Percentiles rank a stretch among this genome's conserved stretches.
These are phyloP conservation scores for Elaeagnus macrophylla DNA, from an alignment of 306 rosid species.

Conservation along the genomic window DNA sequence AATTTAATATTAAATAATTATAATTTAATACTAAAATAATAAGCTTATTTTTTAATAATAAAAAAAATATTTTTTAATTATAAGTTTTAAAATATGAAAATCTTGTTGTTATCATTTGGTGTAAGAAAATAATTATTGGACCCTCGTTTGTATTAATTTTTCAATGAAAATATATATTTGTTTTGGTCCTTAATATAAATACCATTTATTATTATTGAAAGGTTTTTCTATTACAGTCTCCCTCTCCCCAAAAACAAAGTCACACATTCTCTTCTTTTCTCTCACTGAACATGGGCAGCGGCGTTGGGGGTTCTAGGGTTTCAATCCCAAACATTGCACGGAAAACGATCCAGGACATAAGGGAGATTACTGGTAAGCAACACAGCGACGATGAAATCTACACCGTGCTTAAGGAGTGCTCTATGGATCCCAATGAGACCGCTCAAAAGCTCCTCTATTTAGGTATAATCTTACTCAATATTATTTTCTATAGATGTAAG, in stretches of 20 bases:
- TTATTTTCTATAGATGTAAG: not conserved
- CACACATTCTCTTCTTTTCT: not conserved
- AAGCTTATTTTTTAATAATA: no score
- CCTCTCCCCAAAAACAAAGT: conserved; percentile 2
- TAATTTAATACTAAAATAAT: no score
- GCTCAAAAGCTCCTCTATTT: conserved; percentile 55
- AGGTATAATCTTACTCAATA: conserved; percentile 9
- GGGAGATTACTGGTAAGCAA: conserved; percentile 73
- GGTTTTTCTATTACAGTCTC: not conserved
- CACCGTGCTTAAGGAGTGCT: conserved; percentile 56
- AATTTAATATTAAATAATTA: no score
- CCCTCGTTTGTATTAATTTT: no score
- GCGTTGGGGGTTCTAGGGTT: conserved; percentile 61
- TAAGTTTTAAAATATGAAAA: no score
- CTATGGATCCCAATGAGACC: conserved; percentile 89
- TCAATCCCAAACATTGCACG: conserved; percentile 57
- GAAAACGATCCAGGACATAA: conserved; percentile 46
- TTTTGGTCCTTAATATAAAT: no score
- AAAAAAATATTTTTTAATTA: no score
- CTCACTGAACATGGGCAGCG: conserved; percentile 40
- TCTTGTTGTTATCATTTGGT: no score
- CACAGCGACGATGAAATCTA: conserved; percentile 85
- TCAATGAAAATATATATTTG: no score
- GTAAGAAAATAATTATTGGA: no score
- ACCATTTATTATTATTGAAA: no score